Percentiles rank a stretch among this genome's conserved stretches.
Evolutionary conservation across 1,284 basidiomycete genomes (phyloP).

Genomic region (Trametes versicolor): DNA sequence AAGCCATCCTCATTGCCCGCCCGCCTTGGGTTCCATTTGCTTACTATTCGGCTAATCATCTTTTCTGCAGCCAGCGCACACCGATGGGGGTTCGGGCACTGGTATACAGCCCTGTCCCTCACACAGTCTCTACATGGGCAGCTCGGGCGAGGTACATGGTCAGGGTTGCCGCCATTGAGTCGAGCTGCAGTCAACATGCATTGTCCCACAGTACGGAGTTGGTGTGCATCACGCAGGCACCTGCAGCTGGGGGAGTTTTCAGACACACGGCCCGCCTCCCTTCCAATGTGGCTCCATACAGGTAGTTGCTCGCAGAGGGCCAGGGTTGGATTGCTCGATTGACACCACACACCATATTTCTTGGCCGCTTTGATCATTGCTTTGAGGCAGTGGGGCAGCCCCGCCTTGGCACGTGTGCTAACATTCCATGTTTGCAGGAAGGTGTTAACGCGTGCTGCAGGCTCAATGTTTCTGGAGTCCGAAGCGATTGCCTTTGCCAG

Average conservation of each 20-base stretch:
- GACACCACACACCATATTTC: neutral
- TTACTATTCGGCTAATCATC: neutral
- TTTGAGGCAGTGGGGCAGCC: neutral
- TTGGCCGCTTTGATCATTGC: neutral
- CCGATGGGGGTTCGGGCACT: neutral
- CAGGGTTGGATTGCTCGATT: neutral
- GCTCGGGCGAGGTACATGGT: too few relatives aligned
- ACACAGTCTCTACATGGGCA: neutral
- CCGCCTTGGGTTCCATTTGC: neutral
- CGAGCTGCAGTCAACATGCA: neutral
- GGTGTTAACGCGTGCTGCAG: neutral
- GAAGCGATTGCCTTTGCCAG: neutral
- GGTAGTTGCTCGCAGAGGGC: neutral
- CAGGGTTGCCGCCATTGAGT: too few relatives aligned
- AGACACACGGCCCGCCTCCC: too few relatives aligned
- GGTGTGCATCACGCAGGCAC: neutral
- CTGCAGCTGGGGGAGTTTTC: neutral
- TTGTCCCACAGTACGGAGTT: neutral
- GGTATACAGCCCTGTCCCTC: too few relatives aligned
- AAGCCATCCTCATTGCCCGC: neutral
- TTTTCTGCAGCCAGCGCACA: neutral
- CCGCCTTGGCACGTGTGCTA: neutral
- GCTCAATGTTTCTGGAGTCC: too few relatives aligned
- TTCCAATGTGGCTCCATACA: neutral
- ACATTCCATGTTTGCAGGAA: slow-evolving; percentile 14